Base-by-base conservation (phyloP, 139 green algal genomes). In the Chlamydomonas eustigma region DNA sequence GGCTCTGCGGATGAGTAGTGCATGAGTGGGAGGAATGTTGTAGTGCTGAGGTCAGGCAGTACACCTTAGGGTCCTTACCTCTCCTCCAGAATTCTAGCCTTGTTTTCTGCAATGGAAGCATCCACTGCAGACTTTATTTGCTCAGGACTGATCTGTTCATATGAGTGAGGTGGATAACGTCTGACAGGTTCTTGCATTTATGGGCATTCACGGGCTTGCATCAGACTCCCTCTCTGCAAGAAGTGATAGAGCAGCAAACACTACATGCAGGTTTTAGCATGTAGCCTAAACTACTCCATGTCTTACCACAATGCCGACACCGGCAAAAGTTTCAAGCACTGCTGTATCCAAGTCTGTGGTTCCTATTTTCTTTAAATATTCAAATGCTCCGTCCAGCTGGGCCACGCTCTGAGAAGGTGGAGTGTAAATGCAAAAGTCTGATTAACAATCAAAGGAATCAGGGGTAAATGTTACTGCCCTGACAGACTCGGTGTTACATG, bases 231-330 rank as follows among this genome's bases (percentile, higher is more conserved):
- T 3, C n/a, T 39, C 37, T 24, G 1, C 76, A 79, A 4, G 28
- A 67, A 2, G 36, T 24, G 44, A 58, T 12, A 58, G 44, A 18
- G 0, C 30, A n/a, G n/a, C n/a, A n/a, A n/a, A n/a, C n/a, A n/a
- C n/a, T n/a, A n/a, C n/a, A n/a, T n/a, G n/a, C n/a, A n/a, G n/a
- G n/a, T n/a, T n/a, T n/a, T n/a, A n/a, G n/a, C n/a, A n/a, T n/a
- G n/a, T n/a, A n/a, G n/a, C n/a, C n/a, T n/a, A n/a, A n/a, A n/a
- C n/a, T n/a, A n/a, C n/a, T n/a, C n/a, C n/a, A n/a, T n/a, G n/a
- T n/a, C n/a, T 80, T 68, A 93, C 88, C 68, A 91, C 90, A 30
- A 97, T 86, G 33, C 93, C 93, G 1, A 98, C 90, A 18, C 93
- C 93, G 34, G 78, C 63, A 2, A 89, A 81, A 39, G 88, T 83